Evolutionary conservation across 208 protist genomes (phyloP).

Genomic region (Acanthamoeba lenticulata): DNA sequence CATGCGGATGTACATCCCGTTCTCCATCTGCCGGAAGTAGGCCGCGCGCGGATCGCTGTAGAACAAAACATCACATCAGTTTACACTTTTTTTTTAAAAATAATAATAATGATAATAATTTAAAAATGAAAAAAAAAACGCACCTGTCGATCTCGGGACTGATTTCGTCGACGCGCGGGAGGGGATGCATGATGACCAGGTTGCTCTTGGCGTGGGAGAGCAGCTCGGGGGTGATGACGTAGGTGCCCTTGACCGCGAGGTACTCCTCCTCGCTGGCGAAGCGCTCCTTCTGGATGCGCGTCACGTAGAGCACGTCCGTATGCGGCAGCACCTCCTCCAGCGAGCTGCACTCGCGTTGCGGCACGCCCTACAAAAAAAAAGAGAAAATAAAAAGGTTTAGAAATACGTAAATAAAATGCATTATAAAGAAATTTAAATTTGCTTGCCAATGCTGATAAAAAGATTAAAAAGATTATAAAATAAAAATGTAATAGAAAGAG

Average conservation of each 20-base stretch:
- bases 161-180: constrained; percentile 97
- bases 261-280: constrained; percentile 91
- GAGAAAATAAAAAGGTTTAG: neutral
- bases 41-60: constrained; percentile 93
- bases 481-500: neutral
- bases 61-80: constrained; percentile 77
- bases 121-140: neutral
- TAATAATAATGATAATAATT: neutral
- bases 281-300: constrained; percentile 97
- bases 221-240: constrained; percentile 85
- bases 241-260: constrained; percentile 86
- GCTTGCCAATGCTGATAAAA: no score
- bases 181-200: constrained; percentile 96
- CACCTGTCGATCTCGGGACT: constrained; percentile 87
- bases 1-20: constrained; percentile 98
- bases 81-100: neutral
- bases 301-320: constrained; percentile 97
- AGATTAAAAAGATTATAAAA: neutral
- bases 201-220: constrained; percentile 89
- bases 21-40: constrained; percentile 98
- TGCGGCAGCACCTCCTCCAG: constrained; percentile 81
- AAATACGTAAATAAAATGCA: no score
- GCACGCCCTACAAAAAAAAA: constrained; percentile 14
- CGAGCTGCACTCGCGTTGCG: constrained; percentile 28
- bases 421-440: no score